These are phyloP conservation scores for Fusarium acutatum DNA, from an alignment of 2,329 filamentous ascomycete species.

Conservation along the genomic window DNA sequence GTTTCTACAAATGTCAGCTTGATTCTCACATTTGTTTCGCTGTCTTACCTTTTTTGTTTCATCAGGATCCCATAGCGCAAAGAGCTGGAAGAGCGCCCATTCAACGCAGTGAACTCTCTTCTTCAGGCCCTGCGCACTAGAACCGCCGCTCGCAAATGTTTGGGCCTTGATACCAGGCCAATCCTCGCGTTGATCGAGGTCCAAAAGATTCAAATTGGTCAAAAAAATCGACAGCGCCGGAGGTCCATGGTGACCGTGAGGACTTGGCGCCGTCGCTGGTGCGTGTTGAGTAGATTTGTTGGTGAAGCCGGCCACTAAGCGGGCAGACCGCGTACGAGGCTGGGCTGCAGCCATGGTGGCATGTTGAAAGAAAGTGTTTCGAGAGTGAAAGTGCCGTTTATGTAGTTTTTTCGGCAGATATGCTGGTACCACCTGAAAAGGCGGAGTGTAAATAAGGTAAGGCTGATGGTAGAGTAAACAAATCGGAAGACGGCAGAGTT, in stretches of 20 bases:
- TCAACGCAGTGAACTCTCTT: constrained; percentile 84
- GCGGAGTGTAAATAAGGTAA: constrained; percentile 36
- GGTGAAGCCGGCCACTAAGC: constrained; percentile 39
- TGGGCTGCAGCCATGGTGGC: constrained; percentile 39
- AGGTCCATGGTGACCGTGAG: constrained; percentile 28
- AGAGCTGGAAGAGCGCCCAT: constrained; percentile 91
- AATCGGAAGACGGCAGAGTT: constrained; percentile 15
- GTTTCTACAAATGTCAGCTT: constrained; percentile 66
- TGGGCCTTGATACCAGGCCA: constrained; percentile 80
- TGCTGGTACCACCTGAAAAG: constrained; percentile 22
- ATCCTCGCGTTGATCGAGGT: constrained; percentile 78
- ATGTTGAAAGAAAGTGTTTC: constrained; percentile 17
- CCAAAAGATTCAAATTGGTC: constrained; percentile 83
- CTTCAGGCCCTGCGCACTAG: constrained; percentile 78
- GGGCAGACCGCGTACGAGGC: constrained; percentile 41
- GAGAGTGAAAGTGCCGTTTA: not conserved
- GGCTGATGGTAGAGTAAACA: constrained; percentile 34
- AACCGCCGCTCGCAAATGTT: constrained; percentile 71
- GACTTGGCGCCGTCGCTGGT: not conserved
- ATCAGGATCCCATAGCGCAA: constrained; percentile 81
- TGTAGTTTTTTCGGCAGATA: constrained; percentile 23
- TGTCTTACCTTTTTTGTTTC: constrained; percentile 74
- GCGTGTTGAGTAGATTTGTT: constrained; percentile 29
- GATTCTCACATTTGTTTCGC: not conserved
- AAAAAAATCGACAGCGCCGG: constrained; percentile 65